These are phyloP conservation scores for Tetrapyrgos nigripes DNA, from an alignment of 1,284 basidiomycete genomes.

Conservation along the genomic window DNA sequence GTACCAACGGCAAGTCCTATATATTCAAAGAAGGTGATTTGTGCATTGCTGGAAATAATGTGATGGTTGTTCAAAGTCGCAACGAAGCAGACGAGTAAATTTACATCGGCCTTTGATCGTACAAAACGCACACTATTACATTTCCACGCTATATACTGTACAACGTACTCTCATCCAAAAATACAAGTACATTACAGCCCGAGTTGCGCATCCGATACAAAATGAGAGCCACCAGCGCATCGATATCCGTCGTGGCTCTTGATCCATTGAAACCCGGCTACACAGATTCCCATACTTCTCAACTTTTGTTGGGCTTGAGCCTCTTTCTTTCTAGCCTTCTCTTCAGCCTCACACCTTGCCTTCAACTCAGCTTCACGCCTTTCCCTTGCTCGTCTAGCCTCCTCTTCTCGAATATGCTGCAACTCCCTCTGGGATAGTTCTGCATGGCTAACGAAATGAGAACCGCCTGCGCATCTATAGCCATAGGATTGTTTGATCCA, in stretches of 20 bases:
- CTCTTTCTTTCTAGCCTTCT: constrained; percentile 40
- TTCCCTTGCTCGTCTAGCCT: constrained; percentile 27
- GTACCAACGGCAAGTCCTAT: no score
- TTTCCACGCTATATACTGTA: no score
- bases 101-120: no score
- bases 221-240: constrained; percentile 62
- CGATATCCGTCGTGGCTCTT: constrained; percentile 51
- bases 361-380: constrained; percentile 35
- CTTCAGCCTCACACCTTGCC: constrained; percentile 41
- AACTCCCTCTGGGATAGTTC: no score
- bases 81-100: no score
- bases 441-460: no score
- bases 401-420: constrained; percentile 29
- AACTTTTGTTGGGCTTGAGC: constrained; percentile 51
- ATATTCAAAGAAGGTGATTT: no score
- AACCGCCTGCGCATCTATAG: constrained; percentile 64
- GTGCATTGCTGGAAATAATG: no score
- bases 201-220: constrained; percentile 41
- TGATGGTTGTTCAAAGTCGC: no score
- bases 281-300: constrained; percentile 57
- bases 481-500: constrained; percentile 56
- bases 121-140: no score
- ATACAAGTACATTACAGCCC: constrained; percentile 27
- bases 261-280: constrained; percentile 59
- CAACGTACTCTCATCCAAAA: constrained; percentile 19